Base-by-base conservation (phyloP, 2,329 filamentous ascomycete species). In the Grosmannia serpens region DNA sequence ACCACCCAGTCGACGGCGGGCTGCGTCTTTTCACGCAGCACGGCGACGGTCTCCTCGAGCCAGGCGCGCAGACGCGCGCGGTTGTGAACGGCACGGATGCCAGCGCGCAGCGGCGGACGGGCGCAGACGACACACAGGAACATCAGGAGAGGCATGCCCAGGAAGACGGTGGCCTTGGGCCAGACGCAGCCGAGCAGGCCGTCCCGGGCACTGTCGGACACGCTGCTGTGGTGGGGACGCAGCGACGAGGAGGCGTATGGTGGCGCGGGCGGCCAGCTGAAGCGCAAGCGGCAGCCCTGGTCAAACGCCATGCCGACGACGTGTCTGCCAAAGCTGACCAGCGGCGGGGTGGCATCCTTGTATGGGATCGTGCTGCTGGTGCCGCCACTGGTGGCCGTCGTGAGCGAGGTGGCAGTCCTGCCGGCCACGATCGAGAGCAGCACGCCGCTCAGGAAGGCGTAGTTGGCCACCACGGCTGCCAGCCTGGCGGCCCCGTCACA, bases 221-320 rank as follows among this genome's bases (percentile, higher is more conserved):
- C 17, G 7, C 53, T 24, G 29, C 9, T 20, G 7, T 27, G 10
- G 22, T 29, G 27, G 3, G 6, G n/a, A 2, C 2, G 20, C 20
- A 41, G 38, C 38, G 38, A 41, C 13, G 38, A 20, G 17, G 38
- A 20, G 15, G 17, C 38, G 38, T 41, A 41, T 8, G 17, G 38
- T 15, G 7, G 38, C 33, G 7, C 1, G 1, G 57, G 55, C 8
- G 61, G 59, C 61, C 59, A 61, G 4, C 3, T 13, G 33, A 61
- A 53, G 38, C 50, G 35, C 1, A 27, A 46, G 1, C 35, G n/a
- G 2, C n/a, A 35, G 47, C 61, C 59, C n/a, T 50, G 54, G 38
- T 61, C 47, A 27, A 62, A 62, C 3, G 61, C 61, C 22, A 56
- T 10, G 35, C 49, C 38, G n/a, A 55, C 31, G 3, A 61, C 35